Evolutionary conservation across 1,284 basidiomycete species (phyloP).

Genomic region (Cryptococcus wingfieldii): DNA sequence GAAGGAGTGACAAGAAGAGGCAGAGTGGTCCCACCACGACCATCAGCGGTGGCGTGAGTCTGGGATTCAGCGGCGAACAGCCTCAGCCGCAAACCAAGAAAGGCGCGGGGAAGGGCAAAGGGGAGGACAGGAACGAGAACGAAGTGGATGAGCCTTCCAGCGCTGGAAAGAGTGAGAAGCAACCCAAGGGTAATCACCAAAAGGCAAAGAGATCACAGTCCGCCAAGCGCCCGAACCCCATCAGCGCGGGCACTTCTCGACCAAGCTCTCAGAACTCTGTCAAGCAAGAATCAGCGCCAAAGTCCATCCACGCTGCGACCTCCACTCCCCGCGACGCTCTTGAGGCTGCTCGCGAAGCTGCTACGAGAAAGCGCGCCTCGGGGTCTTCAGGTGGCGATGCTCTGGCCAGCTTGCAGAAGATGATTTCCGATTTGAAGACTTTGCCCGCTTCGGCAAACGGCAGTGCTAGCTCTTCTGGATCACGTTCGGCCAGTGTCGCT

Average conservation of each 20-base stretch:
- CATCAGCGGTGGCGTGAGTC: conserved; percentile 37
- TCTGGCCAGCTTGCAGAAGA: conserved; percentile 40
- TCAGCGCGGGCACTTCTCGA: conserved; percentile 12
- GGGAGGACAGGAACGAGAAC: conserved; percentile 6
- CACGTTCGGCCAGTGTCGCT: conserved; percentile 10
- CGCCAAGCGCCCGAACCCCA: conserved; percentile 16
- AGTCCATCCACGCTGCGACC: conserved; percentile 29
- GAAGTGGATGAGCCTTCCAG: conserved; percentile 4
- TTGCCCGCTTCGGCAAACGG: conserved; percentile 22
- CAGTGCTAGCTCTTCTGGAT: conserved; percentile 16
- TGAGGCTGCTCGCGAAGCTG: conserved; percentile 41
- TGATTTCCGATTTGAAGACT: conserved; percentile 46
- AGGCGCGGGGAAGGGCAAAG: conserved; percentile 13
- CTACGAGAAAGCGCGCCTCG: conserved; percentile 32
- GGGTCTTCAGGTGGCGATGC: conserved; percentile 32
- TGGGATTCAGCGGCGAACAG: conserved; percentile 20
- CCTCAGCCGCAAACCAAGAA: conserved; percentile 16
- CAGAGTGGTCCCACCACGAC: conserved; percentile 37
- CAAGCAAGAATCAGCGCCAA: conserved; percentile 11
- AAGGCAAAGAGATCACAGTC: conserved; percentile 10
- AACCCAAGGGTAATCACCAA: conserved; percentile 2
- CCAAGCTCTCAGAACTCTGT: conserved; percentile 14
- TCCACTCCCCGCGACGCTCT: conserved; percentile 36
- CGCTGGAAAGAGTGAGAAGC: conserved; percentile 1
- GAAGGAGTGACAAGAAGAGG: conserved; percentile 19